phyloP scores from a whole-genome alignment of 208 protist species.

The Acanthamoeba sp. region DNA sequence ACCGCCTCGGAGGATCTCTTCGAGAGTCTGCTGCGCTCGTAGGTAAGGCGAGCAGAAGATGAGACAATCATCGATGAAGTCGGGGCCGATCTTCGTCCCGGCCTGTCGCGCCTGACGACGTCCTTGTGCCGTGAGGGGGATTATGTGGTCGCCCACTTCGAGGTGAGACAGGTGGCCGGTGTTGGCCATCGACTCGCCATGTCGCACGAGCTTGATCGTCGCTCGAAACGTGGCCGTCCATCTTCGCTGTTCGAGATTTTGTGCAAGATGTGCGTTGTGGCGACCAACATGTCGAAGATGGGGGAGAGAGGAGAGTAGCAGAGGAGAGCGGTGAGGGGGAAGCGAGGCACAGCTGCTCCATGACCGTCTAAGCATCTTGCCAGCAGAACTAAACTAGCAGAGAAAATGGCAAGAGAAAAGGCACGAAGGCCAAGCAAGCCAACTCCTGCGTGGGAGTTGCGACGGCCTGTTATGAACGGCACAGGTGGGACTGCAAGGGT shows the following conservation, averaged over 20 bases:
- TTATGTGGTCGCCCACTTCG: slow-evolving; percentile 44
- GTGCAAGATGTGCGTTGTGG: too few relatives aligned
- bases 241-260: neutral
- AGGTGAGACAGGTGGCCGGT: slow-evolving; percentile 16
- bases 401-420: neutral
- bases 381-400: neutral
- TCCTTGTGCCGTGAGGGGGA: neutral
- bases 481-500: too few relatives aligned
- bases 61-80: slow-evolving; percentile 38
- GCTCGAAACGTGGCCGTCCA: slow-evolving; percentile 15
- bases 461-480: too few relatives aligned
- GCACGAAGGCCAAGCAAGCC: too few relatives aligned
- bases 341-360: neutral
- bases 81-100: neutral
- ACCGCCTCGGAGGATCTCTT: slow-evolving; percentile 12
- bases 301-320: neutral
- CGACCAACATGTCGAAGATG: neutral
- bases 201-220: slow-evolving; percentile 51
- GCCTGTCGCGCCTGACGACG: neutral
- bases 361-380: neutral
- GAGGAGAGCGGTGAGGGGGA: too few relatives aligned
- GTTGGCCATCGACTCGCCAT: slow-evolving; percentile 64
- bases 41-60: slow-evolving; percentile 45
- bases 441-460: too few relatives aligned
- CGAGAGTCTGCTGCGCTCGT: slow-evolving; percentile 9